A percentile compares a stretch with the other conserved stretches of the same genome.
phyloP scores from a whole-genome alignment of 306 rosid genomes.

The Trifolium fragiferum region DNA sequence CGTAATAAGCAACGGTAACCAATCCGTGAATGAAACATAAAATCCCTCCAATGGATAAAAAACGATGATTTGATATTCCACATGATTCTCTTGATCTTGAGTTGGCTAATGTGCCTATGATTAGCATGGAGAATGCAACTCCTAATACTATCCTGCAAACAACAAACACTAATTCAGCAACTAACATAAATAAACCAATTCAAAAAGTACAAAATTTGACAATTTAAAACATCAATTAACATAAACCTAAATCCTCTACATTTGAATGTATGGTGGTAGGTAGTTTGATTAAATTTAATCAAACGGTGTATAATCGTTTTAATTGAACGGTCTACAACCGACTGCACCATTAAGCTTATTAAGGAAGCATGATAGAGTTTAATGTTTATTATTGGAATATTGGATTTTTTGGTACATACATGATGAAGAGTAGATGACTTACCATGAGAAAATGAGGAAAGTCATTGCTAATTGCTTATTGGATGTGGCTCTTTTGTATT shows the following conservation, averaged over 20 bases:
- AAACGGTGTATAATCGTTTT: no score
- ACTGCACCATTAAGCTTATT: not conserved
- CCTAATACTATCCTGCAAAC: conserved; percentile 60
- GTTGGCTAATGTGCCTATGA: conserved; percentile 65
- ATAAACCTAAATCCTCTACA: no score
- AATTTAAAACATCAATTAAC: no score
- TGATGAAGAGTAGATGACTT: conserved; percentile 7
- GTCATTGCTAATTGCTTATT: conserved; percentile 58
- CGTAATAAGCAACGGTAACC: conserved; percentile 57
- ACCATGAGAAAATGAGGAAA: conserved; percentile 75
- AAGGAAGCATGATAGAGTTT: not conserved
- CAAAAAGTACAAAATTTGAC: not conserved
- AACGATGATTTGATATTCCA: conserved; percentile 58
- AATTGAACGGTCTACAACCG: not conserved
- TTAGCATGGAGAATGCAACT: conserved; percentile 58
- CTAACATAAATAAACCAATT: not conserved
- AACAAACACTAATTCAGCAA: not conserved
- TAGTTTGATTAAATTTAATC: no score
- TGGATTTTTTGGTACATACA: not conserved
- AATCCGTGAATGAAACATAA: conserved; percentile 79
- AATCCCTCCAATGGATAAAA: conserved; percentile 77
- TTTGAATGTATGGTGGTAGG: no score
- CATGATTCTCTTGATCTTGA: conserved; percentile 70
- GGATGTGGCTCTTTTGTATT: conserved; percentile 49
- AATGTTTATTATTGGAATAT: not conserved